phyloP scores from a whole-genome alignment of 768 basidiomycete species.

The Amanita exitialis region DNA sequence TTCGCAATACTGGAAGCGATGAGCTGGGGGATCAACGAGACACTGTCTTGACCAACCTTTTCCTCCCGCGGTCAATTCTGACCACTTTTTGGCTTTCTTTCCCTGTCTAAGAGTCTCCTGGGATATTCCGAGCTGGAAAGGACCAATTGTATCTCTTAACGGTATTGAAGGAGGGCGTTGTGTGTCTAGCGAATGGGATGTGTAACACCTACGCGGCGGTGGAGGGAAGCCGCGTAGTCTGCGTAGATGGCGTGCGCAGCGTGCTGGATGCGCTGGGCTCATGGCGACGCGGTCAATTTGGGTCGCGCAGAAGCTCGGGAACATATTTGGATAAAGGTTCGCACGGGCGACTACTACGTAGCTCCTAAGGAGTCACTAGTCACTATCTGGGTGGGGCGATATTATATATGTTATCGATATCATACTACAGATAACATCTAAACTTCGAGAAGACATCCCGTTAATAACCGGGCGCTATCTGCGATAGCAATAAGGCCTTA shows the following conservation, averaged over 20 bases:
- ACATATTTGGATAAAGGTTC: neutral
- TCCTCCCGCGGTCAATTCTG: conserved; percentile 63
- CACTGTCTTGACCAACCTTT: conserved; percentile 41
- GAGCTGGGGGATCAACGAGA: conserved; percentile 3
- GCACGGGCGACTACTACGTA: too few relatives aligned
- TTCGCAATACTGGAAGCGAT: conserved; percentile 30
- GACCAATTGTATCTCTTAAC: conserved; percentile 58
- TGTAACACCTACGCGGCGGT: conserved; percentile 23
- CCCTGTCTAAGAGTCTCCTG: conserved; percentile 42
- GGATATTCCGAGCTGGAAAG: conserved; percentile 66
- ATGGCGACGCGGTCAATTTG: conserved; percentile 3
- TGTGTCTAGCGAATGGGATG: conserved; percentile 56
- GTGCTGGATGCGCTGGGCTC: neutral
- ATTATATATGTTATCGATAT: too few relatives aligned
- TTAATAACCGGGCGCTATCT: too few relatives aligned
- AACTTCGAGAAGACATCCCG: too few relatives aligned
- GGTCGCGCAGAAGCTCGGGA: neutral
- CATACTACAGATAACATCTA: too few relatives aligned
- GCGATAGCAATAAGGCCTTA: too few relatives aligned
- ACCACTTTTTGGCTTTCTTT: conserved; percentile 64
- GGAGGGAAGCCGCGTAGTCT: neutral
- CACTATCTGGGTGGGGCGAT: too few relatives aligned
- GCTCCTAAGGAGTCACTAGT: too few relatives aligned
- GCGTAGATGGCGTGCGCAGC: neutral
- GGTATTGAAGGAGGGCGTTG: conserved; percentile 27